Percentiles rank a stretch among this genome's conserved stretches.
Conservation (phyloP, 2,329 filamentous ascomycete genomes). For the Exophiala sp. region DNA sequence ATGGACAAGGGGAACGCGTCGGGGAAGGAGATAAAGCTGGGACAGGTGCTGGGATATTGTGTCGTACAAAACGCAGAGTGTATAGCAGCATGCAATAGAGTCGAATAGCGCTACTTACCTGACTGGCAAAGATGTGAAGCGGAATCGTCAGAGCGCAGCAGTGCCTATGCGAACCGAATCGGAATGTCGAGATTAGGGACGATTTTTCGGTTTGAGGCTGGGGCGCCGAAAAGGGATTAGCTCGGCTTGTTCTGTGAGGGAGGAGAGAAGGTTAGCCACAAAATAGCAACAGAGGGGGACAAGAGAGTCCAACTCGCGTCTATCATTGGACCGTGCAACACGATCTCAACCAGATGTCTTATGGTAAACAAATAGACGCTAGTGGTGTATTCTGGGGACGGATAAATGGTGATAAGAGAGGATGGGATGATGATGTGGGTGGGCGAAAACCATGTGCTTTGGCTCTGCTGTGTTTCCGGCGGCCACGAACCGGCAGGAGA, state of each 20-base stretch:
- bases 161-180: slow-evolving; percentile 27
- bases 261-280: slow-evolving; percentile 22
- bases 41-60: background rate
- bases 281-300: slow-evolving; percentile 16
- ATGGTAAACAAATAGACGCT: slow-evolving; percentile 19
- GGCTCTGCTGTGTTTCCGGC: slow-evolving; percentile 10
- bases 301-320: slow-evolving; percentile 21
- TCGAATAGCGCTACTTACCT: slow-evolving; percentile 28
- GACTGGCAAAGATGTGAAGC: slow-evolving; percentile 25
- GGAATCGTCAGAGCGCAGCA: slow-evolving; percentile 29
- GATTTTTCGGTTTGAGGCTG: slow-evolving; percentile 19
- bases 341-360: slow-evolving; percentile 20
- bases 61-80: slow-evolving; percentile 10
- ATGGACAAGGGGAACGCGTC: slow-evolving; percentile 17
- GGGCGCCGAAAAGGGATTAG: slow-evolving; percentile 26
- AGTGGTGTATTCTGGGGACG: slow-evolving; percentile 24
- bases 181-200: slow-evolving; percentile 24
- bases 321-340: slow-evolving; percentile 24
- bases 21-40: slow-evolving; percentile 3
- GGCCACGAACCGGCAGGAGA: slow-evolving; percentile 21
- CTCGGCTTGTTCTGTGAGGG: slow-evolving; percentile 11
- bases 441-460: slow-evolving; percentile 23
- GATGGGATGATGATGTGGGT: slow-evolving; percentile 19
- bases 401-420: slow-evolving; percentile 13
- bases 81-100: slow-evolving; percentile 12